These are phyloP conservation scores for Phytopythium aichiense DNA, from an alignment of 352 stramenopile genomes.

Conservation along the genomic window DNA sequence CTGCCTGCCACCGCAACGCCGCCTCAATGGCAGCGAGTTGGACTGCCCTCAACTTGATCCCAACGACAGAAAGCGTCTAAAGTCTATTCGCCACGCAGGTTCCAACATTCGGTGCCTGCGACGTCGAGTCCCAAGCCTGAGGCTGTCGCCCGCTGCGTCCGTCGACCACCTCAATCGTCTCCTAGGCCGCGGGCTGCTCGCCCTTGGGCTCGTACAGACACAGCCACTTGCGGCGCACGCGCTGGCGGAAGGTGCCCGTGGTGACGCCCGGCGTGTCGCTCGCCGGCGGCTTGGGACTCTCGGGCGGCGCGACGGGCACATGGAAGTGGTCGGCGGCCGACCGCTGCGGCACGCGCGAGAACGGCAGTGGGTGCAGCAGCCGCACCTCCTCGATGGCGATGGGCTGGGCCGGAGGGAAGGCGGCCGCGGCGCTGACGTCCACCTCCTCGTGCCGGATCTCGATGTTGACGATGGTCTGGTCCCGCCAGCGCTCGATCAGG, in stretches of 20 bases:
- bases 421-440: slow-evolving; percentile 1
- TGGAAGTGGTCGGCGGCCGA: slow-evolving; percentile 43
- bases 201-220: slow-evolving; percentile 19
- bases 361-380: slow-evolving; percentile 56
- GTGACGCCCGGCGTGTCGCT: slow-evolving; percentile 1
- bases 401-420: slow-evolving; percentile 7
- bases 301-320: slow-evolving; percentile 41
- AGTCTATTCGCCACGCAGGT: background rate
- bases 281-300: slow-evolving; percentile 17
- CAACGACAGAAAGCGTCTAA: background rate
- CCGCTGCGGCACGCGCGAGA: slow-evolving; percentile 63
- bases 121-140: background rate
- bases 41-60: background rate
- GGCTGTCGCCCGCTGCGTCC: background rate
- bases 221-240: slow-evolving; percentile 35
- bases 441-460: slow-evolving; percentile 66
- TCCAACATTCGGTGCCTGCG: background rate
- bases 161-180: background rate
- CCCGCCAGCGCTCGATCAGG: slow-evolving; percentile 68
- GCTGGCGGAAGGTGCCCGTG: slow-evolving; percentile 16
- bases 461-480: slow-evolving; percentile 66
- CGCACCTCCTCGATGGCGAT: slow-evolving; percentile 54
- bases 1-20: no score
- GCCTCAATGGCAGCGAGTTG: no score
- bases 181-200: background rate